A percentile compares a stretch with the other conserved stretches of the same genome.
Conservation (phyloP, 352 stramenopile species). For the Blastocystis sp. region DNA sequence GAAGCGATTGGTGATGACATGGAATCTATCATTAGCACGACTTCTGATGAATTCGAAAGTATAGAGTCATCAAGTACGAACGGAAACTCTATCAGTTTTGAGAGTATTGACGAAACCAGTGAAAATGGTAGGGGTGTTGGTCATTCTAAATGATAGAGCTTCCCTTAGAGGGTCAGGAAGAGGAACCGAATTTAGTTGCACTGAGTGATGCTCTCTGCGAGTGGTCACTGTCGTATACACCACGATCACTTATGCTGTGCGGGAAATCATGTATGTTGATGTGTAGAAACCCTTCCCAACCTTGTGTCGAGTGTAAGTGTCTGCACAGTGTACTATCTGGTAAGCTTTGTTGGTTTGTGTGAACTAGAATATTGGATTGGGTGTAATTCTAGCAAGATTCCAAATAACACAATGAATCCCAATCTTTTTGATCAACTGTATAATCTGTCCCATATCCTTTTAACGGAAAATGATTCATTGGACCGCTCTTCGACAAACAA, state of each 20-base stretch:
- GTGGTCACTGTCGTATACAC: background rate
- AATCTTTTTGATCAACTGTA: conserved; percentile 55
- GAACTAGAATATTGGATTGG: background rate
- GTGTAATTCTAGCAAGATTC: background rate
- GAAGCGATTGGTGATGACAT: conserved; percentile 12
- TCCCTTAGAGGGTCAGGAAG: background rate
- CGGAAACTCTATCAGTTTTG: background rate
- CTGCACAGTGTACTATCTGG: background rate
- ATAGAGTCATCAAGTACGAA: background rate
- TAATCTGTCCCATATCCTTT: background rate
- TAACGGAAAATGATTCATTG: background rate
- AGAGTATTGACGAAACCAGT: background rate
- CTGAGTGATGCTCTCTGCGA: background rate
- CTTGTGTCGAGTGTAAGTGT: background rate
- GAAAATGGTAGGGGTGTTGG: background rate
- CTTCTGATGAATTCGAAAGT: background rate
- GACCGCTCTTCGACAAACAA: background rate
- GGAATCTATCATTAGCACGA: background rate
- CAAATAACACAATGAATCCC: background rate
- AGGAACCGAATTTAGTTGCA: background rate
- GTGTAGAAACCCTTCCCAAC: background rate
- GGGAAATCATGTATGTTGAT: background rate
- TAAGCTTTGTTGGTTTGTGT: background rate
- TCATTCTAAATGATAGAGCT: background rate
- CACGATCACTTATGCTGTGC: background rate